Conservation (phyloP, 495 filamentous ascomycete species). For the Bacidia gigantensis region DNA sequence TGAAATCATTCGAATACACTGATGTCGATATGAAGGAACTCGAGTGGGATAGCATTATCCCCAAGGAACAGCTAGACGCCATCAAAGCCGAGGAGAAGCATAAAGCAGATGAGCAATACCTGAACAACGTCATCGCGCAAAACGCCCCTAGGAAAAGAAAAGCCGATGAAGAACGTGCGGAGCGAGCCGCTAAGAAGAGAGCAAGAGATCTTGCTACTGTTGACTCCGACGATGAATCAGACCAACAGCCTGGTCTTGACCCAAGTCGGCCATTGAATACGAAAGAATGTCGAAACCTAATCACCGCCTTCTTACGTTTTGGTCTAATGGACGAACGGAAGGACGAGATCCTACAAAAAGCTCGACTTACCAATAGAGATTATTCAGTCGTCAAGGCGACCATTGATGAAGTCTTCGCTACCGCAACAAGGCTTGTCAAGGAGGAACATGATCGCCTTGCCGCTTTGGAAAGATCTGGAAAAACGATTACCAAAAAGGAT, state of each 20-base stretch:
- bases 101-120: conserved; percentile 68
- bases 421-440: conserved; percentile 50
- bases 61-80: conserved; percentile 73
- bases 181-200: conserved; percentile 84
- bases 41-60: conserved; percentile 96
- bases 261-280: conserved; percentile 75
- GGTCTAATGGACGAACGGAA: conserved; percentile 76
- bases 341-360: conserved; percentile 74
- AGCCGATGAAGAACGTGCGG: conserved; percentile 57
- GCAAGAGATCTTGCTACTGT: conserved; percentile 52
- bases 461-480: conserved; percentile 52
- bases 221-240: conserved; percentile 37
- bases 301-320: conserved; percentile 73
- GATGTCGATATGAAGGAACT: conserved; percentile 81
- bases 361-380: conserved; percentile 68
- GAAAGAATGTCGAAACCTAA: conserved; percentile 83
- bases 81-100: conserved; percentile 81
- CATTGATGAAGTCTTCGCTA: conserved; percentile 57
- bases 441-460: conserved; percentile 51
- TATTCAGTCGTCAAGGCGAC: conserved; percentile 56
- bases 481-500: conserved; percentile 81
- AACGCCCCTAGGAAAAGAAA: conserved; percentile 78
- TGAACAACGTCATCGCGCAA: conserved; percentile 69
- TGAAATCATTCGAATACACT: conserved; percentile 75
- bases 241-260: conserved; percentile 51